These are phyloP conservation scores for Podospora anserina DNA, from an alignment of 495 filamentous ascomycete genomes.

Conservation along the genomic window DNA sequence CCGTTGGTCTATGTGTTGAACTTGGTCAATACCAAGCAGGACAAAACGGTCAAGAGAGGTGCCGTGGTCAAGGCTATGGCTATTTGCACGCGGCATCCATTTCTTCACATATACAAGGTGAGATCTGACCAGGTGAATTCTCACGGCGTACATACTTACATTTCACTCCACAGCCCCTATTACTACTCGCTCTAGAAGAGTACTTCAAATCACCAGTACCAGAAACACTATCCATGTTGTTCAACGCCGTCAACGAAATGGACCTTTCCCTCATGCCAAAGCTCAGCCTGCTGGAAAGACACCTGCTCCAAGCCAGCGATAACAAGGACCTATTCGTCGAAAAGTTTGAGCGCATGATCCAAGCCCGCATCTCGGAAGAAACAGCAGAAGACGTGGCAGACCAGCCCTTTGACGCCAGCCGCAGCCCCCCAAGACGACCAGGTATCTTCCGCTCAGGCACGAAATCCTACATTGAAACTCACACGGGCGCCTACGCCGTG, in stretches of 20 bases:
- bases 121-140: neutral
- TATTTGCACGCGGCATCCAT: conserved; percentile 98
- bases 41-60: conserved; percentile 85
- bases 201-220: conserved; percentile 92
- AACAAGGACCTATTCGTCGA: conserved; percentile 96
- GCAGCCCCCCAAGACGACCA: conserved; percentile 44
- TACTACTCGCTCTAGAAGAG: conserved; percentile 92
- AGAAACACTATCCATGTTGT: conserved; percentile 85
- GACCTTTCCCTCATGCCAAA: conserved; percentile 91
- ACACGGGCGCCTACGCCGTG: conserved; percentile 54
- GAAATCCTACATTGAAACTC: conserved; percentile 51
- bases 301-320: conserved; percentile 84
- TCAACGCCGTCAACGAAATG: conserved; percentile 92
- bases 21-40: conserved; percentile 95
- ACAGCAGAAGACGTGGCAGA: conserved; percentile 38
- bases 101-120: conserved; percentile 97
- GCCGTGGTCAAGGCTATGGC: conserved; percentile 98
- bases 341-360: conserved; percentile 93
- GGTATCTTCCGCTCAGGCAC: conserved; percentile 53
- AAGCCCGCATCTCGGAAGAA: conserved; percentile 57
- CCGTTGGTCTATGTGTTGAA: conserved; percentile 98
- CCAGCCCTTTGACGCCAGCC: conserved; percentile 46
- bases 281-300: conserved; percentile 76
- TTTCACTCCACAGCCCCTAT: conserved; percentile 61
- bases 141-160: conserved; percentile 25